These are phyloP conservation scores for Lactarius sp. DNA, from an alignment of 768 basidiomycete species.

Conservation along the genomic window DNA sequence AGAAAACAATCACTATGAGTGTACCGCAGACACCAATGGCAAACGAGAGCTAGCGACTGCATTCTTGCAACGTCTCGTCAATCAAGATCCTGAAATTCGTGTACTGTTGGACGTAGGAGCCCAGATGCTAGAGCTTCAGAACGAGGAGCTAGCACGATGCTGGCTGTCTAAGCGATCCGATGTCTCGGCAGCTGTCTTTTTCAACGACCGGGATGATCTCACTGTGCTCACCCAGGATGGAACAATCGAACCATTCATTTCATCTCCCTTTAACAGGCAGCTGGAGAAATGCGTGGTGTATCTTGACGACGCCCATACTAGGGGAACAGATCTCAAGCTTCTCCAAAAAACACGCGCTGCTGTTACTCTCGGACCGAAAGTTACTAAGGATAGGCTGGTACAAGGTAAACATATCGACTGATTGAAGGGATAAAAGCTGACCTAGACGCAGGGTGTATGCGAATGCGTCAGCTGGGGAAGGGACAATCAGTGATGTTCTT, in stretches of 20 bases:
- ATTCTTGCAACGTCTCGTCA: slow-evolving; percentile 34
- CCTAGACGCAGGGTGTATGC: slow-evolving; percentile 7
- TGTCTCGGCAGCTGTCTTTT: slow-evolving; percentile 40
- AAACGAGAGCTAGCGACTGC: slow-evolving; percentile 12
- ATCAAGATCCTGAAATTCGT: slow-evolving; percentile 36
- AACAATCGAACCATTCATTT: slow-evolving; percentile 32
- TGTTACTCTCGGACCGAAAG: slow-evolving; percentile 45
- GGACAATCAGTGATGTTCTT: slow-evolving; percentile 11
- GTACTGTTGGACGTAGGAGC: slow-evolving; percentile 55
- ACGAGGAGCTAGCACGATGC: slow-evolving; percentile 34
- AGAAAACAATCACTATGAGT: slow-evolving; percentile 38
- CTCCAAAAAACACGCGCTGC: slow-evolving; percentile 39
- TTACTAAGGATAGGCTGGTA: slow-evolving; percentile 47
- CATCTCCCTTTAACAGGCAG: slow-evolving; percentile 36
- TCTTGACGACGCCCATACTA: slow-evolving; percentile 48
- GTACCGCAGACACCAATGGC: slow-evolving; percentile 3
- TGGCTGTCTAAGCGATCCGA: slow-evolving; percentile 36
- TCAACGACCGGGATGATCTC: slow-evolving; percentile 33
- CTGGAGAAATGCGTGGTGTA: slow-evolving; percentile 41
- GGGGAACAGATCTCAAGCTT: slow-evolving; percentile 50
- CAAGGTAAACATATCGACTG: slow-evolving; percentile 37
- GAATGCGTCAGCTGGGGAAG: slow-evolving; percentile 9
- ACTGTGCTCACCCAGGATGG: slow-evolving; percentile 37
- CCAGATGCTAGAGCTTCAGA: slow-evolving; percentile 48
- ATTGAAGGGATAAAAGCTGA: background rate